These are phyloP conservation scores for Zygosaccharomyces pseudobailii DNA, from an alignment of 1,139 yeast species.

Conservation along the genomic window DNA sequence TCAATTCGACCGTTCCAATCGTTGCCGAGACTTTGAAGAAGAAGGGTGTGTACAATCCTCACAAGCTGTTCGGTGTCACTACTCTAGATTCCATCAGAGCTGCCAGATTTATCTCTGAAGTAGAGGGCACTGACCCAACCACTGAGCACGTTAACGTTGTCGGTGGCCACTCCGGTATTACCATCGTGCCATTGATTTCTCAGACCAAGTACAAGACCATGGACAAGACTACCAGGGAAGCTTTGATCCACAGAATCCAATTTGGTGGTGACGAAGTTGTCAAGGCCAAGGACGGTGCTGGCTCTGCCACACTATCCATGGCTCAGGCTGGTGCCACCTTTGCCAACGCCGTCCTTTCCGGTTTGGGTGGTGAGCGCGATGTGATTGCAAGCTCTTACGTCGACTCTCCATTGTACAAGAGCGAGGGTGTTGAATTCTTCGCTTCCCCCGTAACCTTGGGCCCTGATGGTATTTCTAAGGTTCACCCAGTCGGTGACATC, in stretches of 20 bases:
- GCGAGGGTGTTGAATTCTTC: constrained; percentile 85
- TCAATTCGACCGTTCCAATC: constrained; percentile 97
- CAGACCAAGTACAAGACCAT: constrained; percentile 56
- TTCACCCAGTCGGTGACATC: constrained; percentile 58
- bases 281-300: constrained; percentile 97
- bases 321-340: constrained; percentile 97
- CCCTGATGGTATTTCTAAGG: constrained; percentile 79
- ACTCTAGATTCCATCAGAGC: constrained; percentile 94
- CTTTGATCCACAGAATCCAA: constrained; percentile 87
- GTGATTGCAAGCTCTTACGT: constrained; percentile 77
- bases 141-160: constrained; percentile 75
- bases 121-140: constrained; percentile 52
- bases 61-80: constrained; percentile 93
- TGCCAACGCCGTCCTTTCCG: constrained; percentile 81
- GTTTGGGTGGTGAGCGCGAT: constrained; percentile 63
- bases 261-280: constrained; percentile 99
- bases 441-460: constrained; percentile 89
- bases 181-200: constrained; percentile 92
- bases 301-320: constrained; percentile 98
- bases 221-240: constrained; percentile 55
- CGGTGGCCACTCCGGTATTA: constrained; percentile 98
- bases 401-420: constrained; percentile 78
- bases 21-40: constrained; percentile 90
- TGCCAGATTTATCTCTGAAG: constrained; percentile 73
- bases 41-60: constrained; percentile 84